Evolutionary conservation across 768 basidiomycete species (phyloP), one percentile per base, ranked within the genome.

Genomic region (Phaeotremella skinneri): DNA sequence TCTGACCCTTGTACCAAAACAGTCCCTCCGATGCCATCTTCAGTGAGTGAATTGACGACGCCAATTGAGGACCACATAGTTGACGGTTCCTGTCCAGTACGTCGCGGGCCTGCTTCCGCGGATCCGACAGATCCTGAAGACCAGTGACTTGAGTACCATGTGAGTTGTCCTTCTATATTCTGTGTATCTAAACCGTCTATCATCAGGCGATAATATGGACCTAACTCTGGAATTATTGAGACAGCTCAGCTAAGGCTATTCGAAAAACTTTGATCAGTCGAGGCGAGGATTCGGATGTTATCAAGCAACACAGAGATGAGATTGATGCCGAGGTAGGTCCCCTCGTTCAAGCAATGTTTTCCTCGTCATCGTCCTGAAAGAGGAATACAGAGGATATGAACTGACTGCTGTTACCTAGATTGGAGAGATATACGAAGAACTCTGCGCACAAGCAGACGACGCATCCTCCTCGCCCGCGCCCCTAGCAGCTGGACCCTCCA

Each of bases 171-270:
- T 29, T 11, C 17, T 21, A 16, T 41, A 6, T 13, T 45, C n/a
- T 21, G 25, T 6, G 25, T 17, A 45, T 17, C 55, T 49, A 16
- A 4, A 29, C 48, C 21, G 7, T 32, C n/a, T n/a, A 47, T 48
- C 16, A 32, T 37, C 29, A 26, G 25, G 37, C 26, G 16, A 7
- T n/a, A 53, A 21, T 9, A 21, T 55, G 20, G 7, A 42, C 16
- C 9, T 13, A 48, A 11, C 47, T 13, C 16, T 9, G 11, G 11
- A 9, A 42, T 14, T n/a, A n/a, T n/a, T n/a, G 30, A 50, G 31
- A n/a, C 32, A 77, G 76, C 17, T 74, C 74, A 4, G 91, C 91
- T 47, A 94, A 90, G 79, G 85, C 85, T 78, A 90, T 96, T 68
- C 85, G 92, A 64, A 87, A 87, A 71, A 83, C 85, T 72, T 79